A percentile compares a stretch with the other conserved stretches of the same genome.
Conservation (phyloP, 2,329 filamentous ascomycete genomes). For the Lachnellula suecica region DNA sequence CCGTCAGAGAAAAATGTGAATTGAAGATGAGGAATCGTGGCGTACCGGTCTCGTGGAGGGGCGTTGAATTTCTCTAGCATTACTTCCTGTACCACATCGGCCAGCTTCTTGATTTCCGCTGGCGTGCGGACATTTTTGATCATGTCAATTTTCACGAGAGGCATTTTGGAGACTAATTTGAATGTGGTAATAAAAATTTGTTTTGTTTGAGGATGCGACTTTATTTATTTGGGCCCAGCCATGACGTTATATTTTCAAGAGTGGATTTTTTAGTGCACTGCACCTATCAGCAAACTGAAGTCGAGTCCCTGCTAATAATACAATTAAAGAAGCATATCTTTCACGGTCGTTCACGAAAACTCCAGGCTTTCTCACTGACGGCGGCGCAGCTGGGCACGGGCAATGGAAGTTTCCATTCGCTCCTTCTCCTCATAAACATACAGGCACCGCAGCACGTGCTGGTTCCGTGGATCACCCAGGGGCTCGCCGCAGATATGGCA, state of each 20-base stretch:
- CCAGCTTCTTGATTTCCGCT: slow-evolving; percentile 12
- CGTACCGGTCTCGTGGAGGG: slow-evolving; percentile 12
- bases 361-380: neutral
- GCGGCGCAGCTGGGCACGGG: neutral
- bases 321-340: too few species aligned
- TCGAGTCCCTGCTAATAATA: too few species aligned
- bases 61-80: slow-evolving; percentile 16
- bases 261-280: neutral
- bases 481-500: slow-evolving; percentile 15
- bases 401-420: neutral
- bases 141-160: slow-evolving; percentile 16
- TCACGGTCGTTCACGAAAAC: too few species aligned
- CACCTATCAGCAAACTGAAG: neutral
- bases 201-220: neutral
- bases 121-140: slow-evolving; percentile 8
- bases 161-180: slow-evolving; percentile 9
- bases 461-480: slow-evolving; percentile 12
- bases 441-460: slow-evolving; percentile 17
- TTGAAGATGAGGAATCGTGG: neutral
- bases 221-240: neutral
- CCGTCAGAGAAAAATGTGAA: neutral
- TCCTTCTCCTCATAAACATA: slow-evolving; percentile 18
- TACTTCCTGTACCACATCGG: slow-evolving; percentile 14
- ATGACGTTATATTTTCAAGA: neutral
- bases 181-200: neutral